These are phyloP conservation scores for Trypethelium eluteriae DNA, from an alignment of 495 filamentous ascomycete genomes.

Conservation along the genomic window DNA sequence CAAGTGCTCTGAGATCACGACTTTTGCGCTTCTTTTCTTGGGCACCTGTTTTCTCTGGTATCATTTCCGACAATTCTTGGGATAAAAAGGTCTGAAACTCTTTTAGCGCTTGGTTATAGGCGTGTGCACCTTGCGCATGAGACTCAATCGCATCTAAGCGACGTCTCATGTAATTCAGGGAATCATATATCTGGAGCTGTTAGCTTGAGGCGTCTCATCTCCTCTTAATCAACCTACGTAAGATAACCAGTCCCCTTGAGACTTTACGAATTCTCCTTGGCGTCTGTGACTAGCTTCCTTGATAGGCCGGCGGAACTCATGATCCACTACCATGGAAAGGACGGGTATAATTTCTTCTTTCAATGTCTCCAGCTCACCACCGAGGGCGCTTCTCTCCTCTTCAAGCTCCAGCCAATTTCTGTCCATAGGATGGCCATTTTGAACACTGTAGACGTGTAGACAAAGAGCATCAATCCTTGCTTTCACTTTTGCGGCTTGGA, in stretches of 20 bases:
- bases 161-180: slow-evolving; percentile 19
- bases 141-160: slow-evolving; percentile 14
- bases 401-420: slow-evolving; percentile 9
- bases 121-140: slow-evolving; percentile 14
- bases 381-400: slow-evolving; percentile 15
- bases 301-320: slow-evolving; percentile 23
- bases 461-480: slow-evolving; percentile 26
- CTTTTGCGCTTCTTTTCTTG: not conserved
- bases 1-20: slow-evolving; percentile 12
- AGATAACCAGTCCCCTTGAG: slow-evolving; percentile 15
- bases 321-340: slow-evolving; percentile 32
- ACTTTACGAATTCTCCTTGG: slow-evolving; percentile 1
- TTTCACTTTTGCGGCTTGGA: slow-evolving; percentile 28
- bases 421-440: slow-evolving; percentile 15
- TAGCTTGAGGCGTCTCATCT: not conserved
- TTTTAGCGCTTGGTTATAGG: slow-evolving; percentile 6
- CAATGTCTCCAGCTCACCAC: slow-evolving; percentile 24
- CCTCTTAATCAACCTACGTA: slow-evolving; percentile 9
- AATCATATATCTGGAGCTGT: not conserved
- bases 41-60: not conserved
- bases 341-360: slow-evolving; percentile 32
- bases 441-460: slow-evolving; percentile 14
- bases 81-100: slow-evolving; percentile 1
- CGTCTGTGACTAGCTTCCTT: slow-evolving; percentile 10
- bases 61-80: not conserved